Conservation (phyloP, 176 grass and related monocot genomes). For the Dactylis glomerata region DNA sequence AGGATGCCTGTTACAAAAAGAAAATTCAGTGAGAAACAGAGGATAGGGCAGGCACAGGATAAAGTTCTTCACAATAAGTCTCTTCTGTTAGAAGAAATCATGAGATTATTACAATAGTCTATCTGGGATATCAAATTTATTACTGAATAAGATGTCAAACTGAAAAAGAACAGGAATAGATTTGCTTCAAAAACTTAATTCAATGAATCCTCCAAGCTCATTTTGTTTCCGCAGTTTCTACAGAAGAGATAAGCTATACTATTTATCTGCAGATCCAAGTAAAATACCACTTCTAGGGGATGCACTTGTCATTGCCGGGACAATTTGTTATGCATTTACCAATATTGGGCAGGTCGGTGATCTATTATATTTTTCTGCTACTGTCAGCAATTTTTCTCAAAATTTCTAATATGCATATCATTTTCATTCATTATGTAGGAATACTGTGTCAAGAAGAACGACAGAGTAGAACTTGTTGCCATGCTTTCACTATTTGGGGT, state of each 20-base stretch:
- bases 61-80: not conserved
- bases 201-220: not conserved
- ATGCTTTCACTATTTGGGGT: constrained; percentile 67
- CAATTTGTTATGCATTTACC: constrained; percentile 61
- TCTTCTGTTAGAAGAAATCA: not conserved
- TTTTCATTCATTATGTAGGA: constrained; percentile 44
- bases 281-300: constrained; percentile 69
- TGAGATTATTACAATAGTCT: not conserved
- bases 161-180: not conserved
- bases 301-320: constrained; percentile 63
- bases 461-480: constrained; percentile 63
- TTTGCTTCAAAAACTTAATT: not conserved
- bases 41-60: not conserved
- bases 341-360: constrained; percentile 71
- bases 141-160: not conserved
- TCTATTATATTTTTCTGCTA: constrained; percentile 3
- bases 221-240: constrained; percentile 3
- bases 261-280: constrained; percentile 40
- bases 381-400: constrained; percentile 1
- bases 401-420: not conserved
- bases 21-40: not conserved
- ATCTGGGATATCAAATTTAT: not conserved
- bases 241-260: not conserved
- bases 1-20: not conserved
- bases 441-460: constrained; percentile 67